A percentile compares a stretch with the other conserved stretches of the same genome.
These are phyloP conservation scores for Arxiozyma bovina DNA, from an alignment of 1,139 yeast genomes.

Conservation along the genomic window DNA sequence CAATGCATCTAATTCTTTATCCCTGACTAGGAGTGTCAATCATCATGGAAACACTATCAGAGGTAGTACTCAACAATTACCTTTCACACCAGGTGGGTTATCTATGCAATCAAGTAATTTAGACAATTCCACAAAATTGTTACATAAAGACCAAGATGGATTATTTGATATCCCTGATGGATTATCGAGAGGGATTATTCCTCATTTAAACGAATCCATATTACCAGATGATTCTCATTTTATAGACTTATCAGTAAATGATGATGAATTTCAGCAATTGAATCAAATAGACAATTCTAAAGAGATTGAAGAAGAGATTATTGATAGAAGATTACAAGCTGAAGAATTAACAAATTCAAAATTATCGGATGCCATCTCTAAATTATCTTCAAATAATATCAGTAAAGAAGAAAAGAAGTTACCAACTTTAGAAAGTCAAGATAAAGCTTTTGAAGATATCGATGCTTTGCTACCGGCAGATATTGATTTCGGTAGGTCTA, in stretches of 20 bases:
- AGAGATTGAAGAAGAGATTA: slow-evolving; percentile 25
- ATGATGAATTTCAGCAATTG: slow-evolving; percentile 18
- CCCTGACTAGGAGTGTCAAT: slow-evolving; percentile 60
- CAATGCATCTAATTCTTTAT: slow-evolving; percentile 58
- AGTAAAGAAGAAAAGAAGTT: background rate
- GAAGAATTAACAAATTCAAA: slow-evolving; percentile 27
- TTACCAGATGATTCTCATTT: slow-evolving; percentile 4
- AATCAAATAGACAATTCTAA: slow-evolving; percentile 27
- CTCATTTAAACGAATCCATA: slow-evolving; percentile 8
- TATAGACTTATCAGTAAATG: slow-evolving; percentile 12
- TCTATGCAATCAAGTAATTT: slow-evolving; percentile 30
- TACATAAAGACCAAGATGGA: slow-evolving; percentile 68
- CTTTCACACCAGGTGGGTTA: slow-evolving; percentile 91
- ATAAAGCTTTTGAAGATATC: slow-evolving; percentile 37
- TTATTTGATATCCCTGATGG: slow-evolving; percentile 81
- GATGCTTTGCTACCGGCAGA: slow-evolving; percentile 74
- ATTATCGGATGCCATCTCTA: slow-evolving; percentile 10
- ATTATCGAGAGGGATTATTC: slow-evolving; percentile 58
- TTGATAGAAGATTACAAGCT: slow-evolving; percentile 18
- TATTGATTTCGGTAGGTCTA: slow-evolving; percentile 39
- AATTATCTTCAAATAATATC: slow-evolving; percentile 1
- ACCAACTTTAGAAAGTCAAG: slow-evolving; percentile 1
- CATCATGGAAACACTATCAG: slow-evolving; percentile 52
- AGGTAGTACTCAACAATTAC: slow-evolving; percentile 71
- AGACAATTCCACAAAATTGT: slow-evolving; percentile 24